Base-by-base conservation (phyloP, 2,329 filamentous ascomycete genomes). In the Trichophyton rubrum region DNA sequence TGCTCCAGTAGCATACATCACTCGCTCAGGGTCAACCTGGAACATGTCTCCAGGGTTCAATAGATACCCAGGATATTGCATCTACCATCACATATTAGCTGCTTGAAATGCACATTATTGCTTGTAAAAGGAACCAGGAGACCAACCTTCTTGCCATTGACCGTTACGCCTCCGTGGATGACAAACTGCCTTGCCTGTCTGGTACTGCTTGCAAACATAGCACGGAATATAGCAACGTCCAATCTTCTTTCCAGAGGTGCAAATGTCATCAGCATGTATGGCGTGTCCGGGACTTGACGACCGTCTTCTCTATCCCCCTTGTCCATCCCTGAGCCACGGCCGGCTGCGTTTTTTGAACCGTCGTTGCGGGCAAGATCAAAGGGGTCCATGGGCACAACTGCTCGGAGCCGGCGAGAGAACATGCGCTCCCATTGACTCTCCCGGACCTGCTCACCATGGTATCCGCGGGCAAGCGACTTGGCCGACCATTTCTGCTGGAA, bases 401-500 rank as follows among this genome's bases (percentile, higher is more conserved):
- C 86, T 62, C 87, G 83, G 63, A 96, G 80, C 67, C 87, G 86
- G 66, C 88, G 83, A 67, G 83, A 86, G 78, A 99, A 99, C 82
- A 96, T 91, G 72, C 88, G 88, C 75, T 88, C 82, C 93, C 93
- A 99, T 77, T 93, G 87, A 72, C 88, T 85, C 78, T 99, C 93
- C 66, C 86, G 85, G 67, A 99, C 86, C 71, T 96, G 89, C 72
- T 96, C 92, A 74, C 92, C 93, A 77, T 99, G 93, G 75, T 97
- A 99, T 64, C 82, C 85, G 66, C 93, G 86, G 47, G 89, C 84
- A 65, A 85, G 74, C 22, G 90, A 85, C 76, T 99, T 99, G 69
- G 92, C 89, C 1, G 77, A 75, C 92, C 92, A 99, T 86, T 99
- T 99, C 77, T 97, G 92, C 80, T 97, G 92, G 82, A 95, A 99